Conservation (phyloP, 139 green algal genomes). For the Eudorina sp. region DNA sequence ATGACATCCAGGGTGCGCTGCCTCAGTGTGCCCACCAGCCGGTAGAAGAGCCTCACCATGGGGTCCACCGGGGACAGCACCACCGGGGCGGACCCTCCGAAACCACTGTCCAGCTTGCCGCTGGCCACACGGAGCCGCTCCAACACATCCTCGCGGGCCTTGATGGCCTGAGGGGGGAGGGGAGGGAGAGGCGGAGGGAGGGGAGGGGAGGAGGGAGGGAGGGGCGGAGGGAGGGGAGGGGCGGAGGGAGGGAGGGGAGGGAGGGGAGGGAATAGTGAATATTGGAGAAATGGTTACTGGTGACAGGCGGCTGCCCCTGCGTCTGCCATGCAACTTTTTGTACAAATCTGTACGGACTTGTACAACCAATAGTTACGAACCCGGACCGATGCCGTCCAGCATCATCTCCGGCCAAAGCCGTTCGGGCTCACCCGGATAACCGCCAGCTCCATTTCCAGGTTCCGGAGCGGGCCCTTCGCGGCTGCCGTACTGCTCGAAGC, state of each 20-base stretch:
- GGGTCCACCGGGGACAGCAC: constrained; percentile 57
- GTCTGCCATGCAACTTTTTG: too few relatives aligned
- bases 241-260: too few relatives aligned
- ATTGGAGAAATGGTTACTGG: background rate
- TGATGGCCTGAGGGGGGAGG: constrained; percentile 52
- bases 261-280: background rate
- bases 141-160: constrained; percentile 65
- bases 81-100: constrained; percentile 50
- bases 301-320: background rate
- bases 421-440: constrained; percentile 55
- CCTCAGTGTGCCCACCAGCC: constrained; percentile 59
- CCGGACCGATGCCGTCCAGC: too few relatives aligned
- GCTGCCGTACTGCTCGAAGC: background rate
- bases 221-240: too few relatives aligned
- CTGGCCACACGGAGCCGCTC: constrained; percentile 60
- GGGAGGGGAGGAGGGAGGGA: background rate
- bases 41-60: constrained; percentile 57
- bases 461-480: constrained; percentile 44
- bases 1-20: constrained; percentile 63
- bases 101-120: constrained; percentile 55
- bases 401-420: background rate
- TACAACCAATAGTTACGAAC: background rate
- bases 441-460: constrained; percentile 62
- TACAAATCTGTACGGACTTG: too few relatives aligned
- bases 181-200: background rate